Conservation (phyloP, 805 yeast species). For the Pichia sporocuriosa region DNA sequence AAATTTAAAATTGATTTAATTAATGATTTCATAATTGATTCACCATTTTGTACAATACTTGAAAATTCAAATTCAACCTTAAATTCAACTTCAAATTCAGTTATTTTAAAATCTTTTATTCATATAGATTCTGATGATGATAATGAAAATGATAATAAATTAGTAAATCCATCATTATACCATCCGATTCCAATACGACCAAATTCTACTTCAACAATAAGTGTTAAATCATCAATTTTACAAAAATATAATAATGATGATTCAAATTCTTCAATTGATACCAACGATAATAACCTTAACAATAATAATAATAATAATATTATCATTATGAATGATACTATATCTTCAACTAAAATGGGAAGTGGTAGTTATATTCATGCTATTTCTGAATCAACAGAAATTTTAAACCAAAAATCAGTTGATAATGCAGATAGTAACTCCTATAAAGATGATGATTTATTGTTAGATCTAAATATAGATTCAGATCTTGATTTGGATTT, state of each 20-base stretch:
- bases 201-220: slow-evolving; percentile 3
- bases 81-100: slow-evolving; percentile 1
- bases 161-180: neutral
- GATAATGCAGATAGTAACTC: too few relatives aligned
- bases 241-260: neutral
- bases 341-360: neutral
- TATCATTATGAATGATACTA: neutral
- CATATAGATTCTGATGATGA: slow-evolving; percentile 4
- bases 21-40: slow-evolving; percentile 3
- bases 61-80: neutral
- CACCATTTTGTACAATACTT: slow-evolving; percentile 11
- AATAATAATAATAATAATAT: too few relatives aligned
- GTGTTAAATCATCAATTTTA: slow-evolving; percentile 10
- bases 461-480: neutral
- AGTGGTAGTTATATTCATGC: slow-evolving; percentile 1
- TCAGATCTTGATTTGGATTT: slow-evolving; percentile 1
- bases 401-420: too few relatives aligned
- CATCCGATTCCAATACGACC: slow-evolving; percentile 12
- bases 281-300: neutral
- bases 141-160: neutral
- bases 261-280: neutral
- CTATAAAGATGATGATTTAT: too few relatives aligned
- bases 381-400: slow-evolving; percentile 2
- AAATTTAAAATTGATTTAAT: slow-evolving; percentile 13
- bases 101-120: slow-evolving; percentile 3